Percentiles rank a stretch among this genome's conserved stretches.
phyloP scores from a whole-genome alignment of 306 rosid species.

The Arachis stenosperma region DNA sequence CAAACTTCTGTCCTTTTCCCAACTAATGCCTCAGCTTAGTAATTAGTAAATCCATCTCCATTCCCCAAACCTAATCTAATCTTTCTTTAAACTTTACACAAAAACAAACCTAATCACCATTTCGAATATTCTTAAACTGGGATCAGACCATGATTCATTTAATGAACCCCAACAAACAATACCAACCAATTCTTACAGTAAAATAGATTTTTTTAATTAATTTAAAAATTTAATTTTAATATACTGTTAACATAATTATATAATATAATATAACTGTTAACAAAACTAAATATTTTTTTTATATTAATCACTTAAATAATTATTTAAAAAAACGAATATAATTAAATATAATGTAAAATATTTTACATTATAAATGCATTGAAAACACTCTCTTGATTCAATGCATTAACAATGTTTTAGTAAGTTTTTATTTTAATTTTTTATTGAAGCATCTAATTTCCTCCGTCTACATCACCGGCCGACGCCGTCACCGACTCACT shows the following conservation, averaged over 20 bases:
- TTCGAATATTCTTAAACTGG: slow-evolving; percentile 20
- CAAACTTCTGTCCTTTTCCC: no score
- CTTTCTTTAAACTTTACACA: not conserved
- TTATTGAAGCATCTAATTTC: slow-evolving; percentile 9
- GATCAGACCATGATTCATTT: slow-evolving; percentile 20
- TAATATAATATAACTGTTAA: no score
- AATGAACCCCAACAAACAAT: slow-evolving; percentile 7
- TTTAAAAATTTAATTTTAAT: no score
- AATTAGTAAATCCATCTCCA: not conserved
- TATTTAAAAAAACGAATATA: not conserved
- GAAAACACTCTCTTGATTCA: not conserved
- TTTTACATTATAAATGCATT: not conserved
- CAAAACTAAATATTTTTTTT: no score
- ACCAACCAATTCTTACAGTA: not conserved
- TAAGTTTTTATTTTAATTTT: not conserved
- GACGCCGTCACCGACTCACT: slow-evolving; percentile 10
- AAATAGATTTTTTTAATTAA: not conserved
- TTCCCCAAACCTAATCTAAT: not conserved
- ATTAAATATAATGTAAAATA: not conserved
- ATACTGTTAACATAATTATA: no score
- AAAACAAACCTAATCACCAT: not conserved
- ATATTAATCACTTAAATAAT: no score
- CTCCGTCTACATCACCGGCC: slow-evolving; percentile 34
- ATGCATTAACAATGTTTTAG: no score
- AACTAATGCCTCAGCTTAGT: not conserved